Conservation (phyloP, 1,139 yeast genomes). For the Meyerozyma elateridarum region DNA sequence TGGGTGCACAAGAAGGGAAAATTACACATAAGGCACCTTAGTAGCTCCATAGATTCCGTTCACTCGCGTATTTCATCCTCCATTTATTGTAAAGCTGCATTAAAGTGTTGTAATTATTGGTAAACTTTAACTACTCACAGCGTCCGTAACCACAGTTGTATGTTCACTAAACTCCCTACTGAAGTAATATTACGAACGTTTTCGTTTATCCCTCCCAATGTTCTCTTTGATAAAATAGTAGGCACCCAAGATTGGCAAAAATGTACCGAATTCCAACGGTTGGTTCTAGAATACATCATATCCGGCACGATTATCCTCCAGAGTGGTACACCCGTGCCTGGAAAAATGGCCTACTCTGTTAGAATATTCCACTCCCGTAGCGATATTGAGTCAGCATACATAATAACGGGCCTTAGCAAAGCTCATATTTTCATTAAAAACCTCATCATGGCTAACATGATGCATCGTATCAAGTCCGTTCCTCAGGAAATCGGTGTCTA, state of each 20-base stretch:
- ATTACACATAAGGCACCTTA: too few relatives aligned
- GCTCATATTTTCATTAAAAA: slow-evolving; percentile 11
- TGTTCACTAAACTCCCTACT: slow-evolving; percentile 8
- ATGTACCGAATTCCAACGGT: slow-evolving; percentile 7
- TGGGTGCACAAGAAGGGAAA: too few relatives aligned
- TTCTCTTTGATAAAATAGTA: slow-evolving; percentile 14
- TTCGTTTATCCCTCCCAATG: slow-evolving; percentile 9
- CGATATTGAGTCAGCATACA: not conserved
- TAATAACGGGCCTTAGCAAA: not conserved
- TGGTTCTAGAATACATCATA: slow-evolving; percentile 7
- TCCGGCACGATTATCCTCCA: slow-evolving; percentile 7
- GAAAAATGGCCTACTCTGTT: slow-evolving; percentile 4
- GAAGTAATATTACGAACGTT: slow-evolving; percentile 15
- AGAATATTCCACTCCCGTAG: slow-evolving; percentile 2
- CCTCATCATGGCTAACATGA: slow-evolving; percentile 12
- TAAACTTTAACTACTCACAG: too few relatives aligned
- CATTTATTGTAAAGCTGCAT: too few relatives aligned
- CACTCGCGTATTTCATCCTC: too few relatives aligned
- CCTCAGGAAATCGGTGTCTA: slow-evolving; percentile 15
- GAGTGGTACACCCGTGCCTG: slow-evolving; percentile 1
- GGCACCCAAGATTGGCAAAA: slow-evolving; percentile 5
- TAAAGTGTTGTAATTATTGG: too few relatives aligned
- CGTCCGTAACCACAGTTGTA: too few relatives aligned
- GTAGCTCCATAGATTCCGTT: too few relatives aligned
- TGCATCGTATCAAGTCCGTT: too few relatives aligned